phyloP scores from a whole-genome alignment of 352 stramenopile species.

The Pythium rhizo-oryzae region DNA sequence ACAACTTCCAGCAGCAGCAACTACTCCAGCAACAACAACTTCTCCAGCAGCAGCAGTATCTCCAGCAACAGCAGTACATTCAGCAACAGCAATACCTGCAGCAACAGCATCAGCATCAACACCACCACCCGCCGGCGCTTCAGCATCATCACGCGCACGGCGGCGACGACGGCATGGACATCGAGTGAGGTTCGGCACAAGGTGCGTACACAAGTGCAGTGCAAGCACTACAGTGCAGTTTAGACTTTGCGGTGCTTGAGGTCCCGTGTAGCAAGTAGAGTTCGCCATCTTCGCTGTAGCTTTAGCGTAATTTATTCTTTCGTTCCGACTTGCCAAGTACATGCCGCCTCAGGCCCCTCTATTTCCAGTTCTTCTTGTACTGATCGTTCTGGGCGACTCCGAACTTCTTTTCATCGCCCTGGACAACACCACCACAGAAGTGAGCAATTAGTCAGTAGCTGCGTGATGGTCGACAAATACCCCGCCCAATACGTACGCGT shows the following conservation, averaged over 20 bases:
- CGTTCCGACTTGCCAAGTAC: neutral
- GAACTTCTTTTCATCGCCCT: slow-evolving; percentile 61
- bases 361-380: slow-evolving; percentile 87
- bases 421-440: slow-evolving; percentile 11
- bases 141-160: slow-evolving; percentile 16
- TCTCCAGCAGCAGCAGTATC: slow-evolving; percentile 11
- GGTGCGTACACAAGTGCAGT: slow-evolving; percentile 6
- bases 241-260: neutral
- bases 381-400: slow-evolving; percentile 64
- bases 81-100: slow-evolving; percentile 16
- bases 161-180: slow-evolving; percentile 26
- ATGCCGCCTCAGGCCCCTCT: slow-evolving; percentile 27
- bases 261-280: neutral
- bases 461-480: neutral
- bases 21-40: slow-evolving; percentile 20
- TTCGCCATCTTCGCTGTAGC: neutral
- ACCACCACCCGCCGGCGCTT: slow-evolving; percentile 11
- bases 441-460: slow-evolving; percentile 3
- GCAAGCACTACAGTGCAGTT: neutral
- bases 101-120: neutral
- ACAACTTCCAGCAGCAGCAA: slow-evolving; percentile 34
- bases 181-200: slow-evolving; percentile 29
- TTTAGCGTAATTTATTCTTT: slow-evolving; percentile 28
- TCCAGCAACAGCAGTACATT: slow-evolving; percentile 14
- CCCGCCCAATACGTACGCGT: slow-evolving; percentile 35